These are phyloP conservation scores for Kwoniella sp. DNA, from an alignment of 768 basidiomycete species.

Conservation along the genomic window DNA sequence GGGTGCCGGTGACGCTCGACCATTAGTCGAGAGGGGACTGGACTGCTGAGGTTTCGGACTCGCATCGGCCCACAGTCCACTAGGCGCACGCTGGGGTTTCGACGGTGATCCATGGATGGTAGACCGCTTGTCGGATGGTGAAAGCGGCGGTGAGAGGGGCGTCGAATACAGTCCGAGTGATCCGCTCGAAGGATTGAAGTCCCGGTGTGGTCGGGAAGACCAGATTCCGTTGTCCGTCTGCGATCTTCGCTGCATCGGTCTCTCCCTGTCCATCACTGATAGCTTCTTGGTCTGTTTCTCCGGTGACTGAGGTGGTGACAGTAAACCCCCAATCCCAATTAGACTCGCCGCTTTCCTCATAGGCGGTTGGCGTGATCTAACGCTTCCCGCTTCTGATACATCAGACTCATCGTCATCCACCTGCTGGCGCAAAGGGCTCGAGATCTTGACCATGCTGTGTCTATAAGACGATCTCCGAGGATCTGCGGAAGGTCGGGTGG, in stretches of 20 bases:
- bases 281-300: conserved; percentile 15
- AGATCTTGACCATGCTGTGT: conserved; percentile 41
- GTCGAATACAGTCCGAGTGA: conserved; percentile 25
- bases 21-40: conserved; percentile 16
- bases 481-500: conserved; percentile 19
- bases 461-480: conserved; percentile 25
- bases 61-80: conserved; percentile 31
- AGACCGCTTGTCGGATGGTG: conserved; percentile 22
- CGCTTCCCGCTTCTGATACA: background rate
- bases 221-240: conserved; percentile 17
- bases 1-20: background rate
- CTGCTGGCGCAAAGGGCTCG: conserved; percentile 51
- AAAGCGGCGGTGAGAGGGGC: conserved; percentile 30
- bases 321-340: conserved; percentile 36
- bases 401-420: conserved; percentile 43
- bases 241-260: conserved; percentile 24
- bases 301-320: conserved; percentile 40
- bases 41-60: conserved; percentile 9
- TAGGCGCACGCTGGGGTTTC: conserved; percentile 4
- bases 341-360: conserved; percentile 26
- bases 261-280: conserved; percentile 32
- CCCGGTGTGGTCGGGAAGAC: conserved; percentile 25
- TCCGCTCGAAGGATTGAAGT: conserved; percentile 5
- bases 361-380: conserved; percentile 5
- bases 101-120: conserved; percentile 2